phyloP scores from a whole-genome alignment of 257 asterid species.

The Petrea volubilis region DNA sequence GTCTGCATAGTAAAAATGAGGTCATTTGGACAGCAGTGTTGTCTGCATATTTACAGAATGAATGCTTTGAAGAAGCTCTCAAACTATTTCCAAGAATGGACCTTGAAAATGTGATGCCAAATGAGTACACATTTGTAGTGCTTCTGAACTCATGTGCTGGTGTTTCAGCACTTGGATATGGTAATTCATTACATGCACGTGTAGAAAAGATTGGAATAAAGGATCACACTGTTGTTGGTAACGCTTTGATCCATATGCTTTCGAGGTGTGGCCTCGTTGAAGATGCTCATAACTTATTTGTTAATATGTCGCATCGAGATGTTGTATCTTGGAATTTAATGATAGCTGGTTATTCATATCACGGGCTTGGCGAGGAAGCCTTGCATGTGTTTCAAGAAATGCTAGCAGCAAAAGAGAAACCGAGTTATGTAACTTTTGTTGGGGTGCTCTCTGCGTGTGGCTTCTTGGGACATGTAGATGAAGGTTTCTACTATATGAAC shows the following conservation, averaged over 20 bases:
- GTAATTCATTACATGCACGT: constrained; percentile 66
- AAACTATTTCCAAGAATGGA: constrained; percentile 63
- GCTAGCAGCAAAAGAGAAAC: constrained; percentile 50
- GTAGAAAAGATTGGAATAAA: constrained; percentile 60
- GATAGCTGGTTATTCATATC: constrained; percentile 69
- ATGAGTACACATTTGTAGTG: constrained; percentile 74
- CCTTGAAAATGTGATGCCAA: constrained; percentile 51
- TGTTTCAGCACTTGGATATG: constrained; percentile 66
- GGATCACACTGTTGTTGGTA: constrained; percentile 45
- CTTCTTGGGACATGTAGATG: constrained; percentile 61
- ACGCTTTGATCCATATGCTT: constrained; percentile 72
- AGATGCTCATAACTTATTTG: constrained; percentile 50
- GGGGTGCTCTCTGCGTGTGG: constrained; percentile 87
- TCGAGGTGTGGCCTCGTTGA: constrained; percentile 70
- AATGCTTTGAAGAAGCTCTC: constrained; percentile 72
- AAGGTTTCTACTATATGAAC: constrained; percentile 67
- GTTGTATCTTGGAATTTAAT: constrained; percentile 74
- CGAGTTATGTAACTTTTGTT: constrained; percentile 73
- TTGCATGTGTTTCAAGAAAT: constrained; percentile 51
- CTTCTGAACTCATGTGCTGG: constrained; percentile 74
- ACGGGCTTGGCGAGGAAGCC: constrained; percentile 78
- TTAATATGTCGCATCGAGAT: constrained; percentile 45
- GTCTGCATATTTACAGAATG: constrained; percentile 73
- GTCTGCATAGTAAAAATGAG: constrained; percentile 48
- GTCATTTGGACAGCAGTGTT: constrained; percentile 77